Evolutionary conservation across 345 rosid species (phyloP), one percentile per base, ranked within the genome.

Genomic region (Acer yangbiense): DNA sequence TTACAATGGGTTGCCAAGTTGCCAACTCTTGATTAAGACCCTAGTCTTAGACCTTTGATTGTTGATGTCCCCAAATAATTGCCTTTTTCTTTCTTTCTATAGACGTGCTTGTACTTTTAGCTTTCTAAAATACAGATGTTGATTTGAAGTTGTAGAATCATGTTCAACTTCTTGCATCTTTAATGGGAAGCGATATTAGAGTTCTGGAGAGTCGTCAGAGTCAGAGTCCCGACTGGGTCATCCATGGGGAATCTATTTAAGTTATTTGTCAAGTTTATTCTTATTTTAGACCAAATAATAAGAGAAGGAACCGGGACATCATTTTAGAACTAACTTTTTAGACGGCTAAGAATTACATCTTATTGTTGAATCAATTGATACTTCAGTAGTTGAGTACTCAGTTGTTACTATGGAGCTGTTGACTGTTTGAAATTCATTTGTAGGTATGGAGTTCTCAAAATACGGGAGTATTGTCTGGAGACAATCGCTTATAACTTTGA

Each of bases 391-490:
- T 21, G 9, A 50, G 23, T 16, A 52, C 18, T 57, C 16, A 21
- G 1, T 32, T 27, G 44, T 68, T 69, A 65, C 71, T 17, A 20
- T 18, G 27, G 8, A 71, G 67, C 29, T 71, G 41, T 62, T 76
- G 20, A 68, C 23, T 48, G 25, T 21, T 64, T 39, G 63, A 78
- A 68, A 71, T 52, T 66, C 75, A 29, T 79, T 25, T 81, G 80
- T 68, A 96, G 99, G 98, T 96, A 94, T 1, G 95, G 97, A 1
- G 99, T 94, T 65, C 73, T 90, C 83, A 96, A 96, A 90, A 88
- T 92, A 78, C 88, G 97, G 23, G 99, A 96, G 78, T 88, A 89
- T 67, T 94, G 99, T 78, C 89, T 96, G 67, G 97, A 94, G 83
- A 72, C 83, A 25, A 88, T 94, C 65, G 97, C 99, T 74, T 90